Conservation (phyloP, 2,329 filamentous ascomycete genomes). For the Cryphonectria carpinicola region DNA sequence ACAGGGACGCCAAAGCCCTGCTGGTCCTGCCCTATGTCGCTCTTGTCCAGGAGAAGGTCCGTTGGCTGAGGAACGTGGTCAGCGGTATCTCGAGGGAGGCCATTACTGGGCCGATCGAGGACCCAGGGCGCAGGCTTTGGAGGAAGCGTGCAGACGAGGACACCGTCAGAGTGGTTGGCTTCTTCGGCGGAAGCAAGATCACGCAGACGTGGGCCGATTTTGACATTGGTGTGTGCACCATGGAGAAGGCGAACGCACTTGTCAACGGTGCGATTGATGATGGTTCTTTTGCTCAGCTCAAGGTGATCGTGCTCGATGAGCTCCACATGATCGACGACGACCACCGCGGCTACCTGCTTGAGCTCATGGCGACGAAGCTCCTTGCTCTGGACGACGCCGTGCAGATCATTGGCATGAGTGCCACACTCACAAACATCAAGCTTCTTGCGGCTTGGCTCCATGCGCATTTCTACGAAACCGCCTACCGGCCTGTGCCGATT, state of each 20-base stretch:
- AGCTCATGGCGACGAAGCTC: constrained; percentile 74
- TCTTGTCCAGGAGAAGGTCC: constrained; percentile 78
- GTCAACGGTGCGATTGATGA: constrained; percentile 76
- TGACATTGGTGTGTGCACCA: constrained; percentile 78
- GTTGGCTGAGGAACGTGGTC: constrained; percentile 71
- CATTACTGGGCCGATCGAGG: constrained; percentile 38
- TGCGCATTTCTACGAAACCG: constrained; percentile 73
- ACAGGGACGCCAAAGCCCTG: constrained; percentile 68
- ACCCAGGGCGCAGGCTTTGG: constrained; percentile 50
- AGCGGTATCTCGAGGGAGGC: constrained; percentile 56
- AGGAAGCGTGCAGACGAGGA: constrained; percentile 60
- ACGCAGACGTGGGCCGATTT: constrained; percentile 72
- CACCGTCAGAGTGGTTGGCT: constrained; percentile 68
- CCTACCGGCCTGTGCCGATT: constrained; percentile 75
- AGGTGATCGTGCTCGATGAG: constrained; percentile 73
- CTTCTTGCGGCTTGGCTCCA: constrained; percentile 71
- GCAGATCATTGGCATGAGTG: constrained; percentile 80
- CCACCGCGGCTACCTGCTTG: constrained; percentile 74
- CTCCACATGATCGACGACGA: constrained; percentile 83
- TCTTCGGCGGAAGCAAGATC: constrained; percentile 74
- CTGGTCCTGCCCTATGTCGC: constrained; percentile 78
- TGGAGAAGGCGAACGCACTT: constrained; percentile 80
- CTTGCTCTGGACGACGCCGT: constrained; percentile 64
- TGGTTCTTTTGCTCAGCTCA: constrained; percentile 65
- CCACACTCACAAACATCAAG: constrained; percentile 76